Conservation (phyloP, 306 rosid species). For the Hippophae tibetana region DNA sequence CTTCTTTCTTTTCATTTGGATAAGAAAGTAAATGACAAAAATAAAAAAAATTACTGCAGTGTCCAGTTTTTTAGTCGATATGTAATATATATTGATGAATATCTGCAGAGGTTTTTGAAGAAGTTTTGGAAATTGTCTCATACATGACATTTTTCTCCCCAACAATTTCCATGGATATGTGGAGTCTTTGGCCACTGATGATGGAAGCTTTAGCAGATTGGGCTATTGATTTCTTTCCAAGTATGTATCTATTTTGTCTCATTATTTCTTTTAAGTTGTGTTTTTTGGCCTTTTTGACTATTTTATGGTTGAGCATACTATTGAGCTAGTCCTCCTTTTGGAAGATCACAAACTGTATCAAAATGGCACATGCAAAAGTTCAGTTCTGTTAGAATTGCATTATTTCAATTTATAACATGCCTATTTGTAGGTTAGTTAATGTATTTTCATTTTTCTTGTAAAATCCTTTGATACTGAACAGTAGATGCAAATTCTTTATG, state of each 20-base stretch:
- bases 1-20: neutral
- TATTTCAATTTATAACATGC: too few species aligned
- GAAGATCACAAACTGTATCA: neutral
- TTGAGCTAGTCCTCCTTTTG: neutral
- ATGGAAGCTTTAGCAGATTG: conserved; percentile 84
- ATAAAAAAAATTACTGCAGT: neutral
- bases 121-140: conserved; percentile 91
- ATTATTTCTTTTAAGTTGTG: neutral
- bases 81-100: conserved; percentile 4
- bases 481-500: too few species aligned
- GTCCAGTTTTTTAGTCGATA: neutral
- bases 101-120: conserved; percentile 93
- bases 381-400: too few species aligned
- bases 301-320: too few species aligned
- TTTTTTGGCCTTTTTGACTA: neutral
- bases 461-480: too few species aligned
- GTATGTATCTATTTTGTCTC: conserved; percentile 26
- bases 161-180: conserved; percentile 82
- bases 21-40: too few species aligned
- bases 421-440: too few species aligned
- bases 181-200: conserved; percentile 99
- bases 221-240: conserved; percentile 91
- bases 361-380: too few species aligned
- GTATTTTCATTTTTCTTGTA: too few species aligned
- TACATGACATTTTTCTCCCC: conserved; percentile 96